Percentiles rank a stretch among this genome's conserved stretches.
phyloP scores from a whole-genome alignment of 208 protist species.

The Polymyxa betae region DNA sequence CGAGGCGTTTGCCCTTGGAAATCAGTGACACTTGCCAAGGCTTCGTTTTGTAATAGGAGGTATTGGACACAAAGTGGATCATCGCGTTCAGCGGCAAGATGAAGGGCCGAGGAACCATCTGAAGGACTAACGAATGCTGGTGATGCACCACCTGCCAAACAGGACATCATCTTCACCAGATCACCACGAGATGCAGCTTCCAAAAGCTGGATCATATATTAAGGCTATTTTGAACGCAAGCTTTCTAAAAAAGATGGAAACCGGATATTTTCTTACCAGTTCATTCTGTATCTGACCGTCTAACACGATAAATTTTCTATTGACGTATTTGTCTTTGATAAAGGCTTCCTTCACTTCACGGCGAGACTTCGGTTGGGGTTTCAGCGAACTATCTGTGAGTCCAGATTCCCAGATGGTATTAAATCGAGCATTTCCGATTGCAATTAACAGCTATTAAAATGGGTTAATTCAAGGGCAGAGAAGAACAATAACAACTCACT shows the following conservation, averaged over 20 bases:
- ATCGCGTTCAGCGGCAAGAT: conserved; percentile 5
- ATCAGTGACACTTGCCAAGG: neutral
- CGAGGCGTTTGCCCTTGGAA: conserved; percentile 9
- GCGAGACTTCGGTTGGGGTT: neutral
- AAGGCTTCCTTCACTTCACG: conserved; percentile 6
- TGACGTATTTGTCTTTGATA: conserved; percentile 41
- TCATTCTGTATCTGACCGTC: conserved; percentile 18
- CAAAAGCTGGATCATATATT: conserved; percentile 43
- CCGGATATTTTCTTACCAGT: neutral
- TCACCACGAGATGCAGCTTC: neutral
- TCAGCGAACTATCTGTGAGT: neutral
- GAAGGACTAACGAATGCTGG: neutral
- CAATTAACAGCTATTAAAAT: neutral
- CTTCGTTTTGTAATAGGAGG: neutral
- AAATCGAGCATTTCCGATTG: conserved; percentile 49
- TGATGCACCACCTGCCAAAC: neutral
- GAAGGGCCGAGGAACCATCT: conserved; percentile 22
- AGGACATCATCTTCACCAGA: neutral
- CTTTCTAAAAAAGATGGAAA: neutral
- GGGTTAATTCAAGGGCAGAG: neutral
- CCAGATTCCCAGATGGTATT: neutral
- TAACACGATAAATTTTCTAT: conserved; percentile 10
- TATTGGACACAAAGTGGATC: neutral
- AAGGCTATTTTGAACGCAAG: neutral
- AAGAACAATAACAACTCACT: neutral